Evolutionary conservation across 75 land plant species (phyloP).

Genomic region (Isoetes taiwanensis): DNA sequence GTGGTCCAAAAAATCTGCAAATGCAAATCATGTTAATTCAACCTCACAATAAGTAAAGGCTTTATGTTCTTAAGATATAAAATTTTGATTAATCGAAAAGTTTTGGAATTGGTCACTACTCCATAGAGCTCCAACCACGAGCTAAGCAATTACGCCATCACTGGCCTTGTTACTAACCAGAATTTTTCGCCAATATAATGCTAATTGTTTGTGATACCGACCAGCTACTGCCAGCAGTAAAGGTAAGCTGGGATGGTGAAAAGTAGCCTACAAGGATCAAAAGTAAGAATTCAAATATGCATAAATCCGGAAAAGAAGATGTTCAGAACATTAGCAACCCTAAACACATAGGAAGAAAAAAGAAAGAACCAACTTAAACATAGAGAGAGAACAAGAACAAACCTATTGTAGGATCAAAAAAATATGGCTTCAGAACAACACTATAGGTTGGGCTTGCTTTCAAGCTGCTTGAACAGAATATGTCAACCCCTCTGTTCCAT

Average conservation of each 20-base stretch:
- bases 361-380: no score
- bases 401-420: slow-evolving; percentile 19
- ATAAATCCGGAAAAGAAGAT: no score
- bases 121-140: no score
- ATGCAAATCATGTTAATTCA: background rate
- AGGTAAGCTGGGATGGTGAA: slow-evolving; percentile 10
- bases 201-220: slow-evolving; percentile 18
- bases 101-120: no score
- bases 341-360: no score
- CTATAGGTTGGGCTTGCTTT: background rate
- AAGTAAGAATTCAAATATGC: background rate
- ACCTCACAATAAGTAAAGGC: no score
- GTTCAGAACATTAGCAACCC: no score
- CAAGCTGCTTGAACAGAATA: slow-evolving; percentile 5
- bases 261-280: slow-evolving; percentile 9
- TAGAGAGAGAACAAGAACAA: no score
- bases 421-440: slow-evolving; percentile 8
- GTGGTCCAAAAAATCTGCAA: slow-evolving; percentile 19
- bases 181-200: slow-evolving; percentile 3
- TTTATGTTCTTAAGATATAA: no score
- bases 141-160: no score
- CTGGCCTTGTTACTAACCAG: slow-evolving; percentile 13
- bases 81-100: no score
- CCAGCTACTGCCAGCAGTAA: slow-evolving; percentile 16
- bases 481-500: slow-evolving; percentile 13